Evolutionary conservation across 2,329 filamentous ascomycete species (phyloP), one percentile per base, ranked within the genome.

Genomic region (Fusarium burgessii): DNA sequence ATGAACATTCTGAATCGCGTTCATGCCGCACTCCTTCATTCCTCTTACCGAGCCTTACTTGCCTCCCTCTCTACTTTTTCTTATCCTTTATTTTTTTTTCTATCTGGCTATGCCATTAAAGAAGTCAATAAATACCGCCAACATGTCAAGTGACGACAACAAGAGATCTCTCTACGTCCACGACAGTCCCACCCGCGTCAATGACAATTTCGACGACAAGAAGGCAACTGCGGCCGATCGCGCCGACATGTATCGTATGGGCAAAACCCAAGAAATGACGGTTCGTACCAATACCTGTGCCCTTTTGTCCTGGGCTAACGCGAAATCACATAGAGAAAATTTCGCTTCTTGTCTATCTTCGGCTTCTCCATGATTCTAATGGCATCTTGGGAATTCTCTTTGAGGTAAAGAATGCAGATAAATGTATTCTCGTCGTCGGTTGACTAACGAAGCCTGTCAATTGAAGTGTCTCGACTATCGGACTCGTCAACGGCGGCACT

Each of bases 321-420:
- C 18, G 18, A 40, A 4, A 40, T 40, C 36, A n/a, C 29, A 82
- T 15, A 40, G 77, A 77, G 83, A 58, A 84, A 82, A 71, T 86
- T 85, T 71, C 78, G 80, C 8, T 83, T 84, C 65, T 60, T 83
- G 29, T 82, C 82, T 10, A 85, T 84, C 36, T 80, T 86, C 54
- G 84, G 84, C 27, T 86, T 86, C 61, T 81, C 82, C 4, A 82
- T 82, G 59, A 83, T 84, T 55, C 75, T 84, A 20, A 83, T 83
- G 42, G 84, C 83, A 6, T 85, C 71, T 17, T 74, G 84, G 84
- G 83, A 85, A 57, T 80, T 81, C 40, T 76, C 80, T 4, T 73
- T 84, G 17, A 78, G 81, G 72, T 81, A 73, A 62, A 27, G 58
- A 10, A 15, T 18, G 6, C 42, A 8, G 2, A 9, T 14, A 3